phyloP scores from a whole-genome alignment of 306 rosid genomes.

The Pterocarpus santalinus region DNA sequence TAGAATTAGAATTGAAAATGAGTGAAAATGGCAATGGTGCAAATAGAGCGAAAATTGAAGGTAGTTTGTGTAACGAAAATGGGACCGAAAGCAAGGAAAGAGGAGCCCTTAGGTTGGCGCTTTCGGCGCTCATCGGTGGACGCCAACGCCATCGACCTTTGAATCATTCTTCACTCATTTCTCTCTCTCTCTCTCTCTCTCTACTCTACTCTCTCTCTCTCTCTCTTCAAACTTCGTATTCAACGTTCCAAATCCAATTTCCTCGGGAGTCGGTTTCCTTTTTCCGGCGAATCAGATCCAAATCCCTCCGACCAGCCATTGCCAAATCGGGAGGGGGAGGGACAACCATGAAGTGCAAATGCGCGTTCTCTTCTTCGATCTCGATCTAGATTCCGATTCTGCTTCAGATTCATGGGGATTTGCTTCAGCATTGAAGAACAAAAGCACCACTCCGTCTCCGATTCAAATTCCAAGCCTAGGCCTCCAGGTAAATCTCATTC shows the following conservation, averaged over 20 bases:
- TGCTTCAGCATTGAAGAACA: slow-evolving; percentile 77
- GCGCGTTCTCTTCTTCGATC: background rate
- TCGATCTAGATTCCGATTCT: slow-evolving; percentile 32
- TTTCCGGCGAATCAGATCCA: slow-evolving; percentile 47
- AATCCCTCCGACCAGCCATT: background rate
- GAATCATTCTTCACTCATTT: slow-evolving; percentile 48
- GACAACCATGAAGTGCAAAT: background rate
- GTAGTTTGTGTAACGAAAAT: slow-evolving; percentile 6
- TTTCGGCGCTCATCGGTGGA: slow-evolving; percentile 57
- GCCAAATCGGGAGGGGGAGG: background rate
- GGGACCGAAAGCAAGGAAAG: slow-evolving; percentile 20
- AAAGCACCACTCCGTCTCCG: slow-evolving; percentile 39
- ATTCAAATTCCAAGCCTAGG: slow-evolving; percentile 43
- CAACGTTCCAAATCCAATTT: slow-evolving; percentile 3
- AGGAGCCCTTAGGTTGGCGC: slow-evolving; percentile 61
- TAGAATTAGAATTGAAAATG: background rate
- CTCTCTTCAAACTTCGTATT: slow-evolving; percentile 10
- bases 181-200: slow-evolving; percentile 17
- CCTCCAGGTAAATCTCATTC: slow-evolving; percentile 49
- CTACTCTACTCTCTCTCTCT: slow-evolving; percentile 24
- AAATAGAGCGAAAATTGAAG: slow-evolving; percentile 15
- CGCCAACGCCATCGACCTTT: slow-evolving; percentile 46
- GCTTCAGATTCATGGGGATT: slow-evolving; percentile 80
- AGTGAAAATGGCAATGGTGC: slow-evolving; percentile 43
- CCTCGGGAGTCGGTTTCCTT: slow-evolving; percentile 4